A percentile compares a stretch with the other conserved stretches of the same genome.
These are phyloP conservation scores for Penicillium oxalicum DNA, from an alignment of 2,329 filamentous ascomycete species.

Conservation along the genomic window DNA sequence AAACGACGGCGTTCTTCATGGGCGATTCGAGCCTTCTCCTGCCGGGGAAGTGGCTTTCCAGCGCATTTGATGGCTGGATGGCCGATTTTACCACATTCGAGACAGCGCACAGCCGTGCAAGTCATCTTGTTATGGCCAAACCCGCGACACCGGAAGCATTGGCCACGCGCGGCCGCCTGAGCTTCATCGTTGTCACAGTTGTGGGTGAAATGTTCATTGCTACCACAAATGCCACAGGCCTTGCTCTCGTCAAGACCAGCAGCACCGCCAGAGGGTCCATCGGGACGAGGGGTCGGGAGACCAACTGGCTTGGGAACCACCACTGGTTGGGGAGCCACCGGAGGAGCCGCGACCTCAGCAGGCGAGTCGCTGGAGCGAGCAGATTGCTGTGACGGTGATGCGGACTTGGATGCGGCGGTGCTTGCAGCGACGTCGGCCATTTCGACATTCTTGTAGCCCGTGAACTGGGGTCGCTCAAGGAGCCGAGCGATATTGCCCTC, in stretches of 20 bases:
- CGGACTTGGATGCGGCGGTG: constrained; percentile 1
- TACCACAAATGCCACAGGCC: constrained; percentile 44
- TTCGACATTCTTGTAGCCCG: constrained; percentile 39
- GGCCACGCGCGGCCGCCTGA: constrained; percentile 32
- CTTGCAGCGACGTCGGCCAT: constrained; percentile 35
- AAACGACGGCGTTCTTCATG: constrained; percentile 35
- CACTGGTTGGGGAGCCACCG: constrained; percentile 13
- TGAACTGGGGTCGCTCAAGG: constrained; percentile 49
- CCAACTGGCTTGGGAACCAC: constrained; percentile 22
- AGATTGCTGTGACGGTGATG: constrained; percentile 5
- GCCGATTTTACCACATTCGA: constrained; percentile 41
- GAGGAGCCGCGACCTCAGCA: constrained; percentile 24
- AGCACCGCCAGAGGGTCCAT: constrained; percentile 39
- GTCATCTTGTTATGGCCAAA: constrained; percentile 33
- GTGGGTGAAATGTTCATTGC: constrained; percentile 39
- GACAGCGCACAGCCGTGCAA: constrained; percentile 40
- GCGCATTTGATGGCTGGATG: constrained; percentile 35
- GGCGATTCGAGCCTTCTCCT: constrained; percentile 31
- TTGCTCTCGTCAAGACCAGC: constrained; percentile 40
- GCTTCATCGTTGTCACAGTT: constrained; percentile 44
- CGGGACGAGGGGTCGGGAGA: constrained; percentile 20
- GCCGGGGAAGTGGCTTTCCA: constrained; percentile 30
- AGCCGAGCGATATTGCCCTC: constrained; percentile 56
- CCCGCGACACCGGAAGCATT: constrained; percentile 39
- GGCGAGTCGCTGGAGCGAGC: constrained; percentile 3